Base-by-base conservation (phyloP, 2,329 filamentous ascomycete species). In the Fusarium sp. region DNA sequence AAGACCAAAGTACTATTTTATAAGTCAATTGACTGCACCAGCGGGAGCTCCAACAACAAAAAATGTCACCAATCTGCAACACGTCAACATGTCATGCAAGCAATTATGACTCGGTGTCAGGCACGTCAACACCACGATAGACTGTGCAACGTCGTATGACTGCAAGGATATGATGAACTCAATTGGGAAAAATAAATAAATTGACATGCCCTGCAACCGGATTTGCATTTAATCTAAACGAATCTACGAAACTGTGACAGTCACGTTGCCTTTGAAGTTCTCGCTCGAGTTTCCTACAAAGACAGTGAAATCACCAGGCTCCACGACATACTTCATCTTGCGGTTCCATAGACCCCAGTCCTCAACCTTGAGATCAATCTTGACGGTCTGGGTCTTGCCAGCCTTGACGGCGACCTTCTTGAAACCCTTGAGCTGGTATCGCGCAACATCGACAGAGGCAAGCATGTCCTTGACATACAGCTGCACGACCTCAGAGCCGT, bases 241-340 rank as follows among this genome's bases (percentile, higher is more conserved):
- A 30, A 8, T 42, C 46, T 60, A 78, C 13, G 64, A 70, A 21
- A 91, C 88, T 10, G 85, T 88, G 50, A 91, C 85, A 4, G 86
- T 91, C 38, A 85, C 85, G 76, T 89, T 91, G 0, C 83, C 83
- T 71, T 86, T 86, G 62, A 91, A 78, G 79, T 91, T 87, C 61
- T 82, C 82, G 73, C 89, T 91, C 30, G 87, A 88, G 60, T 84
- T 86, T n/a, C 91, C 92, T 21, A 92, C 87, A 61, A 86, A 83
- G 15, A 93, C 83, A 9, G 86, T 81, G 79, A 94, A 94, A 44
- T 91, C 87, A 3, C 92, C 92, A 6, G 88, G 88, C 85, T 94
- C 93, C 42, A 94, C 92, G 30, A 93, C 90, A 80, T 94, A 94
- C 79, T 91, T 83, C 90, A 93, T 92, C 69, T 86, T 85, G 1